These are phyloP conservation scores for Gaillardinia entomophila DNA, from an alignment of 805 yeast genomes.

Conservation along the genomic window DNA sequence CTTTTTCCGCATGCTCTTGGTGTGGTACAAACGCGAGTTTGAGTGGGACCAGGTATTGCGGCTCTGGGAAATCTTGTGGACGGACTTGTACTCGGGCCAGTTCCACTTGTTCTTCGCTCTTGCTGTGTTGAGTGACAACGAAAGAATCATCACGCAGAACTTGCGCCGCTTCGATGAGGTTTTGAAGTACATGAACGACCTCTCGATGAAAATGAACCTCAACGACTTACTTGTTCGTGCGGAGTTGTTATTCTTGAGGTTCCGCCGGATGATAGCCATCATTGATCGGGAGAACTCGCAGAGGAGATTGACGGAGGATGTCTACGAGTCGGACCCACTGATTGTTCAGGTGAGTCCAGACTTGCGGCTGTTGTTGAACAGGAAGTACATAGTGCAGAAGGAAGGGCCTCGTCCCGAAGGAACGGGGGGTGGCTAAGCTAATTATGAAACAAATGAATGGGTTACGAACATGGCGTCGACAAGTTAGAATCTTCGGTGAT, in stretches of 20 bases:
- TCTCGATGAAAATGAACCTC: constrained; percentile 69
- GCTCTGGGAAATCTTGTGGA: constrained; percentile 92
- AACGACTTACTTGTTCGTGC: constrained; percentile 77
- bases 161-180: constrained; percentile 84
- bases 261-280: constrained; percentile 71
- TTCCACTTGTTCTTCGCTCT: constrained; percentile 83
- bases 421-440: constrained; percentile 36
- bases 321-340: constrained; percentile 7
- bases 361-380: constrained; percentile 55
- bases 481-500: too few species aligned
- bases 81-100: constrained; percentile 81
- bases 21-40: constrained; percentile 93
- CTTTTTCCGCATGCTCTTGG: constrained; percentile 90
- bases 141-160: constrained; percentile 68
- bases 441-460: neutral
- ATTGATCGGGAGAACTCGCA: constrained; percentile 51
- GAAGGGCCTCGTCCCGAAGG: constrained; percentile 47
- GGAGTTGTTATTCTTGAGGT: constrained; percentile 75
- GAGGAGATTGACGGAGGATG: constrained; percentile 10
- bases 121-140: constrained; percentile 84
- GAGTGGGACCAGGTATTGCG: constrained; percentile 67
- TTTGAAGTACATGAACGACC: constrained; percentile 85
- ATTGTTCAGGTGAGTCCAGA: constrained; percentile 42
- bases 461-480: too few species aligned
- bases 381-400: constrained; percentile 56